These are phyloP conservation scores for Coemansia sp. DNA, from an alignment of 192 early-diverging fungal species.

Conservation along the genomic window DNA sequence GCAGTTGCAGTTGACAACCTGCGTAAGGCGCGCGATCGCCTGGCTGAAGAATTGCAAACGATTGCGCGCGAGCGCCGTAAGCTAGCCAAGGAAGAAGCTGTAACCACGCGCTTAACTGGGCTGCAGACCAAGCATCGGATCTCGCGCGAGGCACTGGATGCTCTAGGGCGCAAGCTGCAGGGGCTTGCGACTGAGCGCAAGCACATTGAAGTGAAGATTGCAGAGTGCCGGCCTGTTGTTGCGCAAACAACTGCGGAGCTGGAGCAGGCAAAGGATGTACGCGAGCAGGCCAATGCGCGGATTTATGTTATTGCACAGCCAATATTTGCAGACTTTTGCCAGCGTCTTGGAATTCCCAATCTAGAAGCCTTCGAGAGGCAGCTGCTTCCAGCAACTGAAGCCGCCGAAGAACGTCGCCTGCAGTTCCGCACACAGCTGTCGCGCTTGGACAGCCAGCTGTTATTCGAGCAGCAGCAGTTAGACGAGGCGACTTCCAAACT, in stretches of 20 bases:
- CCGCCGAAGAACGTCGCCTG: conserved; percentile 70
- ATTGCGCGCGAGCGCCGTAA: conserved; percentile 68
- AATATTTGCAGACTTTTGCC: conserved; percentile 83
- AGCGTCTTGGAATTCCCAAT: conserved; percentile 64
- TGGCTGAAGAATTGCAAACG: conserved; percentile 71
- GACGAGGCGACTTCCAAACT: conserved; percentile 65
- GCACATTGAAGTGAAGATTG: conserved; percentile 49
- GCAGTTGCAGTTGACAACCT: conserved; percentile 83
- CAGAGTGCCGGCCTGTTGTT: conserved; percentile 20
- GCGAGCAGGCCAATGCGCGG: conserved; percentile 44
- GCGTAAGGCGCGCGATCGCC: conserved; percentile 66
- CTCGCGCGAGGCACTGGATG: conserved; percentile 59
- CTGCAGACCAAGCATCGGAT: conserved; percentile 63
- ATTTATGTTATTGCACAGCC: conserved; percentile 62
- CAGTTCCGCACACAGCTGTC: conserved; percentile 78
- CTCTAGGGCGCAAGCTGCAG: conserved; percentile 58
- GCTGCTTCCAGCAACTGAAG: conserved; percentile 67
- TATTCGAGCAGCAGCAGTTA: conserved; percentile 74
- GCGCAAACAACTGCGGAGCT: conserved; percentile 48
- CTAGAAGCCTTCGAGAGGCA: conserved; percentile 87
- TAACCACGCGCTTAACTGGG: conserved; percentile 60
- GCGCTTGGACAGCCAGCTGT: conserved; percentile 74
- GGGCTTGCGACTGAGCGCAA: conserved; percentile 62
- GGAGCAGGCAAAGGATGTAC: conserved; percentile 39
- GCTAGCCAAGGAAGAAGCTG: conserved; percentile 63